phyloP scores from a whole-genome alignment of 108 stramenopile genomes.

The Nitzschia palea region DNA sequence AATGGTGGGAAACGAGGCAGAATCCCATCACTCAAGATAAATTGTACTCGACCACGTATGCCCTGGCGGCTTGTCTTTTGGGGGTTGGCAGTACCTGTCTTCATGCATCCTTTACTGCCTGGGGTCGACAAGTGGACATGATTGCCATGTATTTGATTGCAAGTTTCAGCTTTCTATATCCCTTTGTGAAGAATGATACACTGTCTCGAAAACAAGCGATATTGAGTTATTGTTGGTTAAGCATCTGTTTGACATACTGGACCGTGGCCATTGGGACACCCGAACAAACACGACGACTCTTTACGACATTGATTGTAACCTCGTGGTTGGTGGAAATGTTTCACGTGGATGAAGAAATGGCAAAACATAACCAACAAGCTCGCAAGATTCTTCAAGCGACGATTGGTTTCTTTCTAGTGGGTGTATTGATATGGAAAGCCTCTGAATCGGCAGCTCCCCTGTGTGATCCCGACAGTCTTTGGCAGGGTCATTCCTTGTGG shows the following conservation, averaged over 20 bases:
- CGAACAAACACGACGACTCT: constrained; percentile 5
- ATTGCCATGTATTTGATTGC: constrained; percentile 13
- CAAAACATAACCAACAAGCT: not conserved
- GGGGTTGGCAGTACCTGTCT: constrained; percentile 15
- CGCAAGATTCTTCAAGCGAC: constrained; percentile 5
- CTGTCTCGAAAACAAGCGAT: not conserved
- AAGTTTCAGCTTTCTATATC: not conserved
- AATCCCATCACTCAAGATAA: constrained; percentile 7
- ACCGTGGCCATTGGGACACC: not conserved
- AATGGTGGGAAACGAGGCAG: constrained; percentile 4
- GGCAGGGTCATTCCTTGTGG: constrained; percentile 21
- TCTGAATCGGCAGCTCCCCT: constrained; percentile 12
- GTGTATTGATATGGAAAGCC: constrained; percentile 6
- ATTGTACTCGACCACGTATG: not conserved
- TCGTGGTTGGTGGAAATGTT: not conserved
- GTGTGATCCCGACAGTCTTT: constrained; percentile 16
- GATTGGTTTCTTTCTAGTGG: not conserved
- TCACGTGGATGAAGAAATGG: not conserved
- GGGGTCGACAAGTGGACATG: constrained; percentile 15
- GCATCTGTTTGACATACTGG: not conserved
- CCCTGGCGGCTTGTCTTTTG: not conserved
- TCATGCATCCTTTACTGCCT: constrained; percentile 19
- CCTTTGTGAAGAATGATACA: constrained; percentile 8
- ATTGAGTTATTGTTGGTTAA: not conserved
- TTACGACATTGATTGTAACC: constrained; percentile 1